phyloP scores from a whole-genome alignment of 495 filamentous ascomycete genomes.

The Aspergillus coremiiformis region DNA sequence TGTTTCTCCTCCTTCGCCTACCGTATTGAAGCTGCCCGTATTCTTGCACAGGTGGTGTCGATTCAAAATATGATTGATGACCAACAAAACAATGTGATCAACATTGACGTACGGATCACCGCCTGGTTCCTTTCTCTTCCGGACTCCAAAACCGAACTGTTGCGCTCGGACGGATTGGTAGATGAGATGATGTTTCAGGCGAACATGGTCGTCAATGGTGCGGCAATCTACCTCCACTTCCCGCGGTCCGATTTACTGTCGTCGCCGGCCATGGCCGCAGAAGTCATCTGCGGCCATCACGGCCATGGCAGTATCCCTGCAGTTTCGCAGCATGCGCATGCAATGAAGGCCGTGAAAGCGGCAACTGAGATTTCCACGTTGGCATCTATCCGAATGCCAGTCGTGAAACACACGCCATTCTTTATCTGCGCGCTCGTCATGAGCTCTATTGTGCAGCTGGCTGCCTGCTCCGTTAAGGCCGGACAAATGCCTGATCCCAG shows the following conservation, averaged over 20 bases:
- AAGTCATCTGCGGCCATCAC: conserved; percentile 43
- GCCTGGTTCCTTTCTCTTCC: conserved; percentile 82
- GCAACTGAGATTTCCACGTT: conserved; percentile 72
- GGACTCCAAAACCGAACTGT: conserved; percentile 60
- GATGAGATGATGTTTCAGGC: conserved; percentile 93
- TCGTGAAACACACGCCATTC: conserved; percentile 76
- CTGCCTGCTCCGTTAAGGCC: conserved; percentile 62
- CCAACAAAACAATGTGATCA: conserved; percentile 41
- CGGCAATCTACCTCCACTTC: conserved; percentile 41
- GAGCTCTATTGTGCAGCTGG: conserved; percentile 51
- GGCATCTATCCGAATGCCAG: conserved; percentile 64
- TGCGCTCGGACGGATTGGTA: conserved; percentile 56
- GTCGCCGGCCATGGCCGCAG: conserved; percentile 39
- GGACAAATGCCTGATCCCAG: conserved; percentile 60
- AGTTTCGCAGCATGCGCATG: conserved; percentile 54
- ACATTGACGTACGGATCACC: conserved; percentile 66
- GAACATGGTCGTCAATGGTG: conserved; percentile 67
- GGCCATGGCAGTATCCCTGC: conserved; percentile 45
- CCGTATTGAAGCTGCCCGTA: conserved; percentile 57
- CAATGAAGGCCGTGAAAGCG: conserved; percentile 69
- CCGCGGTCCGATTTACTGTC: conserved; percentile 44
- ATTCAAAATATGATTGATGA: conserved; percentile 31
- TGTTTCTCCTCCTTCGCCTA: conserved; percentile 43
- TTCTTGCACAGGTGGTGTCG: conserved; percentile 65
- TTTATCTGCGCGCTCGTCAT: conserved; percentile 73